Conservation (phyloP, 257 asterid genomes). For the Ajuga chamaepitys region DNA sequence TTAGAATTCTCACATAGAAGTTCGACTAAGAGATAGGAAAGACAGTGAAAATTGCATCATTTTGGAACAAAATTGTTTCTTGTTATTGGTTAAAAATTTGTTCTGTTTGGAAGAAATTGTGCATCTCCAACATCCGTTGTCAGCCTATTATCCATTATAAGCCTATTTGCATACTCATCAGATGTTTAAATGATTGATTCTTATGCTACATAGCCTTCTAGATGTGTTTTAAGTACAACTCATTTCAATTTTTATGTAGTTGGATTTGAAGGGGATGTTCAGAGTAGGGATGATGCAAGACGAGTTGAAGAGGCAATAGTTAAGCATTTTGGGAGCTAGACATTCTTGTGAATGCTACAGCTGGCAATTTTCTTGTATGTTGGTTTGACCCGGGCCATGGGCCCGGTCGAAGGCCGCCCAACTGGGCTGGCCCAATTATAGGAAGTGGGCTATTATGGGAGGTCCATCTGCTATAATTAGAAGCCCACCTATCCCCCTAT, state of each 20-base stretch:
- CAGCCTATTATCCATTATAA: too few species aligned
- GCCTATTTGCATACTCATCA: too few species aligned
- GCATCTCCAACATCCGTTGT: too few species aligned
- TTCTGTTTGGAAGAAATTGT: too few species aligned
- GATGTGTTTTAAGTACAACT: neutral
- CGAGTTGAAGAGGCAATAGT: constrained; percentile 69
- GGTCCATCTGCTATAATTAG: too few species aligned
- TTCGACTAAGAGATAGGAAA: too few species aligned
- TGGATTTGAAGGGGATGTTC: constrained; percentile 85
- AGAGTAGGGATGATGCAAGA: constrained; percentile 64
- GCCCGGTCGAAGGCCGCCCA: too few species aligned
- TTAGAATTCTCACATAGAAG: neutral
- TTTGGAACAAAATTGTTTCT: neutral
- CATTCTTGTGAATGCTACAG: constrained; percentile 90
- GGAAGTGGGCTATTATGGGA: too few species aligned
- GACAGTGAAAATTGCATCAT: neutral
- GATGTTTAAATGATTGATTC: neutral
- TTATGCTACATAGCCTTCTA: neutral
- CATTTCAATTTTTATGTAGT: constrained; percentile 54
- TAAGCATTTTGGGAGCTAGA: constrained; percentile 77
- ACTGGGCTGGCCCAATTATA: too few species aligned
- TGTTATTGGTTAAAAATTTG: too few species aligned
- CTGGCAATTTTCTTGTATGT: constrained; percentile 80
- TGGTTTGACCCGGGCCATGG: too few species aligned
- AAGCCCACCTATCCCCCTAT: too few species aligned